Evolutionary conservation across 2,329 filamentous ascomycete genomes (phyloP).

Genomic region (Pyricularia pennisetigena): DNA sequence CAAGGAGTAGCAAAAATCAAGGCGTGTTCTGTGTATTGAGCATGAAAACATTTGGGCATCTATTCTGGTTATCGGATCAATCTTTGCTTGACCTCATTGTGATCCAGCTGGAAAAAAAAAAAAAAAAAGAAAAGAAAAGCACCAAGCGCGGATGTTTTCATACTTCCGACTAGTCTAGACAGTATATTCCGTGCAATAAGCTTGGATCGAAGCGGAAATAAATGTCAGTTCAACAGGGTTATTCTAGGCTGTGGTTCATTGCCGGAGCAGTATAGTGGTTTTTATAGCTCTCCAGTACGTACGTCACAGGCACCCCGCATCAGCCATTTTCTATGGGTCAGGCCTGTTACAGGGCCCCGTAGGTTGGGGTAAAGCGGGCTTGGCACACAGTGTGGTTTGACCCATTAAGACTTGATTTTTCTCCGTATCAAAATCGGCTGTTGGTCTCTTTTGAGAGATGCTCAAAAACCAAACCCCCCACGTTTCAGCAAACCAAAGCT

Average conservation of each 20-base stretch:
- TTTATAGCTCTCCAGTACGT: not conserved
- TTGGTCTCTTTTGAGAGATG: not conserved
- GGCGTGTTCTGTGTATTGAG: not conserved
- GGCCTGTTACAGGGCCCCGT: not conserved
- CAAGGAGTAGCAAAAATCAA: not conserved
- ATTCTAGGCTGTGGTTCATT: too few species aligned
- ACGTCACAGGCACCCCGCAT: not conserved
- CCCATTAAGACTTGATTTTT: not conserved
- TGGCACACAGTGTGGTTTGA: not conserved
- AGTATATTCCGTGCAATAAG: too few species aligned
- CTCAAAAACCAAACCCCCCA: not conserved
- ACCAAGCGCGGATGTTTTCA: too few species aligned
- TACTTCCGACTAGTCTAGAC: too few species aligned
- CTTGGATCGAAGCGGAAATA: too few species aligned
- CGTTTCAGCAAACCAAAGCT: not conserved
- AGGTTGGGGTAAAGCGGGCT: not conserved
- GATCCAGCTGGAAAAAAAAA: too few species aligned
- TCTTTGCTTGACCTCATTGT: not conserved
- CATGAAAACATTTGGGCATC: not conserved
- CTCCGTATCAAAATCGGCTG: not conserved
- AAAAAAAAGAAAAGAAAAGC: too few species aligned
- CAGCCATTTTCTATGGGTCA: not conserved
- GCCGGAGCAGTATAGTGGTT: not conserved
- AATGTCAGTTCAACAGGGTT: not conserved
- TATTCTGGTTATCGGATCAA: not conserved